Base-by-base conservation (phyloP, 768 basidiomycete species). In the Suillus lakei region DNA sequence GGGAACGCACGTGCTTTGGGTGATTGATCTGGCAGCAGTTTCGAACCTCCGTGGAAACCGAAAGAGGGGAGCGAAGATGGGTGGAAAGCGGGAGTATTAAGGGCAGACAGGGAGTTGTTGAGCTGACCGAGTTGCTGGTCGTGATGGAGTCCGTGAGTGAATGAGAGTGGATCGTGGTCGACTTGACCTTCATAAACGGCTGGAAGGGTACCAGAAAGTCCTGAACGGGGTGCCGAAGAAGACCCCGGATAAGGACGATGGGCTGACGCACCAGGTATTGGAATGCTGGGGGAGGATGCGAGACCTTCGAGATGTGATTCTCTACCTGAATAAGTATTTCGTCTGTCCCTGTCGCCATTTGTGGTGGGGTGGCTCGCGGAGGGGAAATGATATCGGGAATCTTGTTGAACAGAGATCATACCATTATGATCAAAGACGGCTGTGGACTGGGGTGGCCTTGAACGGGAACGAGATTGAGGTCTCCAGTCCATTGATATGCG, bases 401-500 rank as follows among this genome's bases (percentile, higher is more conserved):
- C 84, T 67, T 80, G 79, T 60, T 77, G 71, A 46, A 68, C 59
- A 56, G 76, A 75, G 61, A 74, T 72, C 61, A 65, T 67, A 12
- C 73, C 71, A 64, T 79, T 80, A 48, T 85, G 86, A 64, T 88
- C 85, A 71, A 86, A 84, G 56, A 80, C 78, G 12, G 77, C 76
- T 63, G 78, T 76, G 30, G 84, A 72, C 68, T 88, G 86, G 36
- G 91, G 88, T 23, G 91, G 89, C 43, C 93, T 86, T 51, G 91
- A 92, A 61, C 91, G 87, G 36, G 92, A 93, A 62, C 91, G 88
- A 77, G 87, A 89, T 61, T 88, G 79, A 39, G 92, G 89, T 64
- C 90, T 83, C 95, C 95, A 96, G 76, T 96, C 95, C 92, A 96
- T 95, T 26, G 92, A 90, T 70, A 91, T 90, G 28, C 95, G 88